Conservation (phyloP, 768 basidiomycete genomes). For the Suillus spraguei region DNA sequence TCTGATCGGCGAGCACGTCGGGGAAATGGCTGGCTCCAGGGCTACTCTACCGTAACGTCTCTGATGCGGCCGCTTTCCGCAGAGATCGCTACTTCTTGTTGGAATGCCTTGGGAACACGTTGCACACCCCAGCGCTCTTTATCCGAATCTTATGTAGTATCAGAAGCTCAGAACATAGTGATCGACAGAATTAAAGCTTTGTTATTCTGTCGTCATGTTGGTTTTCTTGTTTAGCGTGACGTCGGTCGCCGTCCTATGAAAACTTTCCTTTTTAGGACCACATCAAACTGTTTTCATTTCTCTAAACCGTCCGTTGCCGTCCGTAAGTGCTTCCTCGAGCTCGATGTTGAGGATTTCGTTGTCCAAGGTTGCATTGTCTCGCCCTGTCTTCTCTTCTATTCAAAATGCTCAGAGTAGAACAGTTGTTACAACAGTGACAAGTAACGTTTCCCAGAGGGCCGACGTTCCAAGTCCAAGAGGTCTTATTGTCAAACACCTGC, state of each 20-base stretch:
- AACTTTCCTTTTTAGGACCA: conserved; percentile 2
- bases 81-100: neutral
- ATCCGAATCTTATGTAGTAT: no score
- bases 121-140: no score
- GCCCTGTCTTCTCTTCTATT: conserved; percentile 34
- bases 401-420: conserved; percentile 39
- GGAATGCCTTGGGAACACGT: neutral
- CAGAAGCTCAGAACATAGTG: neutral
- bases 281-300: neutral
- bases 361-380: neutral
- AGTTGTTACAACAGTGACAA: conserved; percentile 5
- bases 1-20: no score
- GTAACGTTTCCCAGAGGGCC: conserved; percentile 16
- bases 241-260: neutral
- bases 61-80: neutral
- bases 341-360: neutral
- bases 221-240: neutral
- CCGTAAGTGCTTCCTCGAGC: neutral
- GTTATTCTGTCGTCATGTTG: neutral
- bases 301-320: neutral
- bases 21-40: no score
- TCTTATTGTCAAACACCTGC: conserved; percentile 4
- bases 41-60: no score
- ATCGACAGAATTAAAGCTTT: neutral
- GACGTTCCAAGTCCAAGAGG: conserved; percentile 28